phyloP scores from a whole-genome alignment of 805 yeast genomes.

The Hanseniaspora vineae region DNA sequence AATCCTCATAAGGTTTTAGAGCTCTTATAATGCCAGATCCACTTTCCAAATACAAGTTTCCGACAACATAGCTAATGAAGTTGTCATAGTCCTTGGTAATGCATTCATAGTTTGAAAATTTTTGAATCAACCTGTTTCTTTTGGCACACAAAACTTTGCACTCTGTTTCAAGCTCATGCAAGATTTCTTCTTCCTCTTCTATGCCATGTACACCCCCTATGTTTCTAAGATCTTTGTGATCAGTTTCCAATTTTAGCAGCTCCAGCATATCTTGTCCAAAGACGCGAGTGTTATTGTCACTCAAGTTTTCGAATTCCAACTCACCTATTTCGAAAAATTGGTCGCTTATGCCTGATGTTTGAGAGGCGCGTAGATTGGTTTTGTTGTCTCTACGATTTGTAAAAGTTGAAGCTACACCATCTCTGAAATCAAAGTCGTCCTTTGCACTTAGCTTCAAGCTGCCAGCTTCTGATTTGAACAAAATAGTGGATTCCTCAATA shows the following conservation, averaged over 20 bases:
- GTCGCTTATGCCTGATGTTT: too few species aligned
- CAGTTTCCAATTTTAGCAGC: slow-evolving; percentile 6
- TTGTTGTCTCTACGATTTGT: too few species aligned
- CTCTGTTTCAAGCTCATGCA: slow-evolving; percentile 16
- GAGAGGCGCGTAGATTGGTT: too few species aligned
- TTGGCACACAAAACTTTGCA: slow-evolving; percentile 12
- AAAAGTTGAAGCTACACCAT: too few species aligned
- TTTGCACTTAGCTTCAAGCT: background rate
- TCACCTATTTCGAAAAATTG: slow-evolving; percentile 15
- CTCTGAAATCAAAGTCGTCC: too few species aligned
- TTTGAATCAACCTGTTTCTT: slow-evolving; percentile 12
- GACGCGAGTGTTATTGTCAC: slow-evolving; percentile 19
- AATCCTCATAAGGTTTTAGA: background rate
- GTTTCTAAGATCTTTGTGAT: background rate
- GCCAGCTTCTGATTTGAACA: background rate
- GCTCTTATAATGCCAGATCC: background rate
- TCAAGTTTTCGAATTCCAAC: slow-evolving; percentile 20
- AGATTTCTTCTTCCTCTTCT: background rate
- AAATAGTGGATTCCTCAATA: background rate
- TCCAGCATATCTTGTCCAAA: slow-evolving; percentile 20
- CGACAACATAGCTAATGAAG: background rate
- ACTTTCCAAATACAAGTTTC: background rate
- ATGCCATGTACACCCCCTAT: too few species aligned
- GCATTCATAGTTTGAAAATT: slow-evolving; percentile 12
- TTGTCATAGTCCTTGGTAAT: background rate